A percentile compares a stretch with the other conserved stretches of the same genome.
phyloP scores from a whole-genome alignment of 2,329 filamentous ascomycete species.

The Clarireedia paspali region DNA sequence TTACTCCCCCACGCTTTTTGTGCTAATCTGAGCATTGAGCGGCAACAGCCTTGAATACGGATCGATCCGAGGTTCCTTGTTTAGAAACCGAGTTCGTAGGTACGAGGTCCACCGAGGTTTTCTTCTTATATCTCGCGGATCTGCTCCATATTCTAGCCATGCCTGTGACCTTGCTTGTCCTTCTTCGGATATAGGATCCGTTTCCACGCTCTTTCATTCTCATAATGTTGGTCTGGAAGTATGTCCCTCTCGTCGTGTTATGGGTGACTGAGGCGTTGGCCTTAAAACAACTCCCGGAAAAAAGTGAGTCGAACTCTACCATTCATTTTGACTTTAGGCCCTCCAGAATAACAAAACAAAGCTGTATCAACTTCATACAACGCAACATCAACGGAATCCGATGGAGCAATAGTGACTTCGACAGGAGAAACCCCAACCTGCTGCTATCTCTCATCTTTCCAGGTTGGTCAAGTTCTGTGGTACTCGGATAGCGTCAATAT shows the following conservation, averaged over 20 bases:
- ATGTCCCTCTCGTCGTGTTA: neutral
- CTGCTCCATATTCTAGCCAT: slow-evolving; percentile 5
- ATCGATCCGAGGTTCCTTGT: neutral
- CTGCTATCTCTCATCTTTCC: slow-evolving; percentile 12
- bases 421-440: slow-evolving; percentile 6
- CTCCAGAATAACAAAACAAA: neutral
- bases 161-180: neutral
- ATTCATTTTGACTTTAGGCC: neutral
- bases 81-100: neutral
- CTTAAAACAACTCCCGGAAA: neutral
- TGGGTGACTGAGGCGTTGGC: neutral
- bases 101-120: neutral
- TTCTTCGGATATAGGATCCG: neutral
- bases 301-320: neutral
- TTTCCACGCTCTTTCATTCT: neutral
- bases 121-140: neutral
- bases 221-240: neutral
- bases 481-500: slow-evolving; percentile 10
- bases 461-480: slow-evolving; percentile 11
- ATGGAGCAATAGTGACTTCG: neutral
- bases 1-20: too few relatives aligned
- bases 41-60: neutral
- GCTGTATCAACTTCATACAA: neutral
- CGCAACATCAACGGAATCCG: neutral
- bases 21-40: neutral